Percentiles rank a stretch among this genome's conserved stretches.
Evolutionary conservation across 352 stramenopile genomes (phyloP).

Genomic region (Phytophthora tubulina): DNA sequence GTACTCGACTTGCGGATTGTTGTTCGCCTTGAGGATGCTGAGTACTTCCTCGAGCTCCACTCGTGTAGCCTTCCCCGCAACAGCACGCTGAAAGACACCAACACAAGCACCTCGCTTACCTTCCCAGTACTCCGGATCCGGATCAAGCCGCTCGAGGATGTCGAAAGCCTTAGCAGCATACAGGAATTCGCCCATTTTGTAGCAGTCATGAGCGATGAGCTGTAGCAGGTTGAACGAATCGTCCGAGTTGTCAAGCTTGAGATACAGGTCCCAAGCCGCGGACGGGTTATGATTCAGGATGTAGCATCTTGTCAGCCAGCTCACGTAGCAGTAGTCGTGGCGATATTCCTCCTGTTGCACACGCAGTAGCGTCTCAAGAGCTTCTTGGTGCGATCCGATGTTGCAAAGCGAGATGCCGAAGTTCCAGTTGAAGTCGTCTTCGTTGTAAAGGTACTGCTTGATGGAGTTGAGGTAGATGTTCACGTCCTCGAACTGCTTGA

Average conservation of each 20-base stretch:
- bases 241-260: slow-evolving; percentile 96
- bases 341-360: slow-evolving; percentile 94
- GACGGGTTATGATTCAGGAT: slow-evolving; percentile 96
- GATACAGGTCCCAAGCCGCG: slow-evolving; percentile 96
- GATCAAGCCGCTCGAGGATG: slow-evolving; percentile 94
- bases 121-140: slow-evolving; percentile 97
- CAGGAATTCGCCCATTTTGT: slow-evolving; percentile 97
- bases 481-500: slow-evolving; percentile 97
- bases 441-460: slow-evolving; percentile 96
- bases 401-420: slow-evolving; percentile 94
- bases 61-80: slow-evolving; percentile 91
- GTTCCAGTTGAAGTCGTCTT: slow-evolving; percentile 99
- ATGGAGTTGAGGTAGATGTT: slow-evolving; percentile 98
- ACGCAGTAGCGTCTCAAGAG: slow-evolving; percentile 93
- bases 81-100: slow-evolving; percentile 95
- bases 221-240: slow-evolving; percentile 97
- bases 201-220: slow-evolving; percentile 97
- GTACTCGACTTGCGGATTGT: slow-evolving; percentile 96
- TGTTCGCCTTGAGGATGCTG: slow-evolving; percentile 93
- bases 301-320: slow-evolving; percentile 92
- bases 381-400: slow-evolving; percentile 93
- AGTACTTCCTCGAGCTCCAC: slow-evolving; percentile 93
- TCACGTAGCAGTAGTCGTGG: slow-evolving; percentile 94
- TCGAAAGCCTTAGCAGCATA: slow-evolving; percentile 96
- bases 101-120: slow-evolving; percentile 96